Conservation (phyloP, 2,329 filamentous ascomycete species). For the Clathrospora elynae region DNA sequence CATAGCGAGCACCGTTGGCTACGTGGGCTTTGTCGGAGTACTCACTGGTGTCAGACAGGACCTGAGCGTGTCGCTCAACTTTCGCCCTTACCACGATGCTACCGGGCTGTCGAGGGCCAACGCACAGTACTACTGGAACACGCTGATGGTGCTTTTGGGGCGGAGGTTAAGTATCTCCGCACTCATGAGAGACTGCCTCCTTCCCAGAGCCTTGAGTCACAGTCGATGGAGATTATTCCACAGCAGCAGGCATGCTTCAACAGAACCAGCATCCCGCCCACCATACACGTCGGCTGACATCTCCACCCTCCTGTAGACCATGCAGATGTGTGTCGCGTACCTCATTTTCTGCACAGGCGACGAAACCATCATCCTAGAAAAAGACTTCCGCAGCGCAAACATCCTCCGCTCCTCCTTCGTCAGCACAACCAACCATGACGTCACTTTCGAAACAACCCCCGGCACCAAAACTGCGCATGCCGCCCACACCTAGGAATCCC, state of each 20-base stretch:
- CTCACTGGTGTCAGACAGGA: constrained; percentile 57
- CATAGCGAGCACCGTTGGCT: constrained; percentile 56
- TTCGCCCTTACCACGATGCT: constrained; percentile 56
- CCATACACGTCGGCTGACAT: constrained; percentile 33
- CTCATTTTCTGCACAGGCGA: constrained; percentile 60
- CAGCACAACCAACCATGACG: constrained; percentile 63
- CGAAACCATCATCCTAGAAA: constrained; percentile 59
- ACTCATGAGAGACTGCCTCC: constrained; percentile 53
- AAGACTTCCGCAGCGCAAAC: constrained; percentile 57
- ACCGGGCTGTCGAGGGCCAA: constrained; percentile 39
- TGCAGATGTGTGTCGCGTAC: constrained; percentile 61
- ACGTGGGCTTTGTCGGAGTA: constrained; percentile 59
- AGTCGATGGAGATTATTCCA: no score
- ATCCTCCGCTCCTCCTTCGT: constrained; percentile 59
- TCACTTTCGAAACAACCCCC: constrained; percentile 15
- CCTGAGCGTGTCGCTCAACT: constrained; percentile 58
- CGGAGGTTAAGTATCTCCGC: constrained; percentile 60
- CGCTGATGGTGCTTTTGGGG: constrained; percentile 61
- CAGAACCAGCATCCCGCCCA: background rate
- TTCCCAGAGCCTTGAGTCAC: constrained; percentile 34
- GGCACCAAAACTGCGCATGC: constrained; percentile 2
- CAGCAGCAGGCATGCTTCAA: no score
- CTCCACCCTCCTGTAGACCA: constrained; percentile 40
- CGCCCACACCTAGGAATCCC: constrained; percentile 12
- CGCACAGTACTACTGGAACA: constrained; percentile 54